phyloP scores from a whole-genome alignment of 1,284 basidiomycete species.

The Cryptococcus hybrid region DNA sequence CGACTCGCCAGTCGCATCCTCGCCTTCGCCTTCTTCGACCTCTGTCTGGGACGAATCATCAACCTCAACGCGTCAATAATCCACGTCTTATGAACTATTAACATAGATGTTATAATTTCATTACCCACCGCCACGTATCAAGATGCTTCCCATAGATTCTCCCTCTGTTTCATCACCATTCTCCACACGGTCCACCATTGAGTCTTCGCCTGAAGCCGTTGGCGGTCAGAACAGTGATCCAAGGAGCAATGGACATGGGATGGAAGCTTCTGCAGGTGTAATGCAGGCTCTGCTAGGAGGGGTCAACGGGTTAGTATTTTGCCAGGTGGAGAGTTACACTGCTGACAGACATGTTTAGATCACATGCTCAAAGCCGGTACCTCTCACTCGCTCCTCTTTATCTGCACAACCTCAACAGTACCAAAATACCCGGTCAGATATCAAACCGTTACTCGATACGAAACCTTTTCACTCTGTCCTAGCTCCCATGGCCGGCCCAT shows the following conservation, averaged over 20 bases:
- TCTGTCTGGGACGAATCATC: too few species aligned
- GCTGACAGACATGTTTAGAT: neutral
- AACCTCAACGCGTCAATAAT: too few species aligned
- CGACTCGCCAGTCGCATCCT: too few species aligned
- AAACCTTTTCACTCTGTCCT: conserved; percentile 5
- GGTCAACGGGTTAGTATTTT: conserved; percentile 21
- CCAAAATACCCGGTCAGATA: too few species aligned
- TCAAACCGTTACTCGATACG: neutral
- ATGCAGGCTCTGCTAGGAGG: conserved; percentile 26
- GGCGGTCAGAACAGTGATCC: conserved; percentile 9
- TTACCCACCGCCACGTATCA: too few species aligned
- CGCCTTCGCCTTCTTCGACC: too few species aligned
- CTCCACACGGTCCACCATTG: conserved; percentile 31
- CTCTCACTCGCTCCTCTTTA: too few species aligned
- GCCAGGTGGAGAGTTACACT: neutral
- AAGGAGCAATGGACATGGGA: neutral
- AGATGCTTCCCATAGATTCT: conserved; percentile 20
- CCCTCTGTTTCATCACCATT: conserved; percentile 37
- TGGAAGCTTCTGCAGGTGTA: conserved; percentile 23
- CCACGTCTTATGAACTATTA: too few species aligned
- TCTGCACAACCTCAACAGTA: too few species aligned
- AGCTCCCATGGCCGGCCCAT: conserved; percentile 5
- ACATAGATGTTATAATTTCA: too few species aligned
- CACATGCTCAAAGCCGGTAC: neutral
- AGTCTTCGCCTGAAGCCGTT: conserved; percentile 34